Conservation (phyloP, 345 rosid species). For the Lagerstroemia speciosa region DNA sequence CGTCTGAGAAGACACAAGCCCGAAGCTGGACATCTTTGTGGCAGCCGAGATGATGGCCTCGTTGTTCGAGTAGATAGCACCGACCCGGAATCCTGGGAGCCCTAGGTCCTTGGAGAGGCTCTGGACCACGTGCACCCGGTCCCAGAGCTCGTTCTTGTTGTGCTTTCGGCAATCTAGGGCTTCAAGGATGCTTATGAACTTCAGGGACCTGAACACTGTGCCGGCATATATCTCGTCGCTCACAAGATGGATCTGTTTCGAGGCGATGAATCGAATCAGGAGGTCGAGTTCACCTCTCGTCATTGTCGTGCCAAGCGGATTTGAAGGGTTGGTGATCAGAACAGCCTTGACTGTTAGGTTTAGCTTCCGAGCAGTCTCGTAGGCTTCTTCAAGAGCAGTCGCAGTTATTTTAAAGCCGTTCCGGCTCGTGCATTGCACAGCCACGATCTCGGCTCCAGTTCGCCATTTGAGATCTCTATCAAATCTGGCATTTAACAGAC, state of each 20-base stretch:
- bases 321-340: conserved; percentile 32
- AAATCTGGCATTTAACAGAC: conserved; percentile 10
- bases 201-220: conserved; percentile 29
- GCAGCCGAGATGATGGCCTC: conserved; percentile 39
- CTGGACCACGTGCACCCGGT: conserved; percentile 36
- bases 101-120: conserved; percentile 56
- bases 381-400: conserved; percentile 21
- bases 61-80: conserved; percentile 43
- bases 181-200: conserved; percentile 41
- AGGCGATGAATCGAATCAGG: conserved; percentile 24
- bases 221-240: conserved; percentile 53
- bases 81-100: conserved; percentile 49
- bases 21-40: conserved; percentile 51
- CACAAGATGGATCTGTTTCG: conserved; percentile 39
- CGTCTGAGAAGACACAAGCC: conserved; percentile 47
- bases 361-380: conserved; percentile 19
- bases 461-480: conserved; percentile 21
- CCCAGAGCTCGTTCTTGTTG: conserved; percentile 12
- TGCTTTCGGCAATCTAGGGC: conserved; percentile 24
- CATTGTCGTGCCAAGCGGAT: conserved; percentile 33
- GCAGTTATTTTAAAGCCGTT: conserved; percentile 12
- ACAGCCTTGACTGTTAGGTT: conserved; percentile 24
- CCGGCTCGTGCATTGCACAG: conserved; percentile 14
- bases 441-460: conserved; percentile 18
- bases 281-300: conserved; percentile 26